Evolutionary conservation across 2,329 filamentous ascomycete genomes (phyloP).

Genomic region (Nothopassalora personata): DNA sequence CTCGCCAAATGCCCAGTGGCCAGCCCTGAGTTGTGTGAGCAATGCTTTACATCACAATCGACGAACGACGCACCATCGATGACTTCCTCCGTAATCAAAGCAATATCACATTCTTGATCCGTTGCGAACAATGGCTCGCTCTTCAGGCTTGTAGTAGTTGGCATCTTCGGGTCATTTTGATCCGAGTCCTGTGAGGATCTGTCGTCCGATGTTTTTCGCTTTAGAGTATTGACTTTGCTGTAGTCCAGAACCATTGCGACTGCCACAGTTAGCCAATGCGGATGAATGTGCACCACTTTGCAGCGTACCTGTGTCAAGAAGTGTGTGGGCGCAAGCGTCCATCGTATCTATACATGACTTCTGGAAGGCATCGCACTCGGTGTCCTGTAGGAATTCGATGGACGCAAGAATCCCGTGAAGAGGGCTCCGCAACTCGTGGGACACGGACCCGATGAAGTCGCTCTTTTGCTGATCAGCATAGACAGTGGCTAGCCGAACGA

Average conservation of each 20-base stretch:
- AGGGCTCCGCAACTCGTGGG: constrained; percentile 46
- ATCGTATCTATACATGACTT: constrained; percentile 18
- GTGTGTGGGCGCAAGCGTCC: constrained; percentile 18
- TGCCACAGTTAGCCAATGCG: neutral
- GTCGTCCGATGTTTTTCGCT: constrained; percentile 8
- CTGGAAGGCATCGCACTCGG: constrained; percentile 22
- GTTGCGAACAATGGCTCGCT: constrained; percentile 16
- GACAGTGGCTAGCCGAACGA: constrained; percentile 33
- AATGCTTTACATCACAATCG: neutral
- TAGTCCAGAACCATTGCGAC: constrained; percentile 22
- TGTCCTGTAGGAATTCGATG: constrained; percentile 47
- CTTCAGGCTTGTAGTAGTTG: constrained; percentile 4
- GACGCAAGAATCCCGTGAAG: constrained; percentile 27
- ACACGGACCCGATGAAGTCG: constrained; percentile 42
- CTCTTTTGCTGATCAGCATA: constrained; percentile 43
- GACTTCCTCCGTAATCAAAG: constrained; percentile 17
- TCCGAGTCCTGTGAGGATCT: constrained; percentile 8
- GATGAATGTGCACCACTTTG: neutral
- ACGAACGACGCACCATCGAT: constrained; percentile 11
- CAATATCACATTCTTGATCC: constrained; percentile 17
- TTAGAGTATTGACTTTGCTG: constrained; percentile 16
- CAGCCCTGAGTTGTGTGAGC: constrained; percentile 1
- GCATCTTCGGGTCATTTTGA: constrained; percentile 6
- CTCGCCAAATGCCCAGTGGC: constrained; percentile 13
- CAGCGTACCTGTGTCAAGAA: constrained; percentile 13